Base-by-base conservation (phyloP, 169 alveolate genomes). In the Plasmodium knowlesi region DNA sequence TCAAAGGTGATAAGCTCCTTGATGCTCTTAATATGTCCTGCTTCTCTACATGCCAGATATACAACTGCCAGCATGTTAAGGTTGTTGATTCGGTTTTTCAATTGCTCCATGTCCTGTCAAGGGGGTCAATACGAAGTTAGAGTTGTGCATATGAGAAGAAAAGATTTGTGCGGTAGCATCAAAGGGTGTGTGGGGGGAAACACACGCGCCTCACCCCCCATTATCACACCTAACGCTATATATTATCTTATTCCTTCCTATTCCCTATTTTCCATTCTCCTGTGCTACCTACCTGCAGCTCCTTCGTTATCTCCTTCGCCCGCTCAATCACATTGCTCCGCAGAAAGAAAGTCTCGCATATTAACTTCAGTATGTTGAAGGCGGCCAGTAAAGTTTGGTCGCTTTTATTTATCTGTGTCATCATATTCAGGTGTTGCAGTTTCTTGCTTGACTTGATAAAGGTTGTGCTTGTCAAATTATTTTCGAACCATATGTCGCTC, bases 41-140 rank as follows among this genome's bases (percentile, higher is more conserved):
- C 98, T 93, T 98, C 99, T 28, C 99, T 95, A 70, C 98, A 95
- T n/a, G 98, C 99, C 93, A 98, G 72, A 79, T 98, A 98, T 5
- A 96, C 95, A 25, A 98, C 97, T 10, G 98, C 98, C 46, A 98
- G 91, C 93, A 96, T 96, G 92, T 97, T 94, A 54, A 95, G 80
- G 70, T 82, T 79, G 82, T 96, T 96, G 67, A 95, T 43, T 12
- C 97, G 90, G 50, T 95, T 96, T 32, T 96, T 96, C 70, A 97
- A 78, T 28, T 96, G 96, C 74, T 88, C 83, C 93, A 93, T 41
- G 34, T 93, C 95, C 96, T 94, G 79, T 5, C 39, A 32, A 32
- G 95, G 34, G 73, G 30, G 46, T 37, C 39, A 32, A 32, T 1
- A 32, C 39, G 39, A 32, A 32, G 39, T 1, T 32, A 32, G 5